Evolutionary conservation across 352 stramenopile species (phyloP).

Genomic region (Pythium aquatile): DNA sequence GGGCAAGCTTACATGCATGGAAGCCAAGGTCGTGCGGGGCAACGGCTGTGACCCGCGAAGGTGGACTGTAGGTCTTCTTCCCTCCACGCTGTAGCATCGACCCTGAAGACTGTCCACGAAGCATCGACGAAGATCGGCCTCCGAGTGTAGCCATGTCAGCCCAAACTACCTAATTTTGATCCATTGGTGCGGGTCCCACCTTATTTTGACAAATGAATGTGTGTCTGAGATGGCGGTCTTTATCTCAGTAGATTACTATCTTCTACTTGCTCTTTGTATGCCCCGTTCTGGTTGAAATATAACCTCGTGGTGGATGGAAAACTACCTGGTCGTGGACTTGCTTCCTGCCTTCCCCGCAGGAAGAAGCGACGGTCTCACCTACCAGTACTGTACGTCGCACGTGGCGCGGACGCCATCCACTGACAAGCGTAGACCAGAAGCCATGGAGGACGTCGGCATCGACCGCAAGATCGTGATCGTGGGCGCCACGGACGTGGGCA

Average conservation of each 20-base stretch:
- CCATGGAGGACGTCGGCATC: conserved; percentile 84
- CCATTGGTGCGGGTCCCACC: background rate
- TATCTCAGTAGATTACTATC: background rate
- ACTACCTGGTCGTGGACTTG: background rate
- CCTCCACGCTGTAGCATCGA: no score
- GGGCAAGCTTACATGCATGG: no score
- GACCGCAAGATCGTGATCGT: conserved; percentile 90
- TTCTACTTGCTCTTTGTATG: background rate
- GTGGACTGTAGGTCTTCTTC: no score
- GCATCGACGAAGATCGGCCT: no score
- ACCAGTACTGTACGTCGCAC: background rate
- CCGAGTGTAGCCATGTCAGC: no score
- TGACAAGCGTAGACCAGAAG: background rate
- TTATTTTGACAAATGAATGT: background rate
- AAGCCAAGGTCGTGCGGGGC: no score
- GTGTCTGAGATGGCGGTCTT: background rate
- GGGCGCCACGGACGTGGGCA: conserved; percentile 85
- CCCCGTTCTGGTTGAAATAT: background rate
- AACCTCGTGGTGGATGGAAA: background rate
- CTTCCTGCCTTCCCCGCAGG: background rate
- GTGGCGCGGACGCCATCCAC: background rate
- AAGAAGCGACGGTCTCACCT: background rate
- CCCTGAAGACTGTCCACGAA: no score
- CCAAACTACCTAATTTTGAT: no score
- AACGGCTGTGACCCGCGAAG: no score